These are phyloP conservation scores for Trifolium fragiferum DNA, from an alignment of 306 rosid species.

Conservation along the genomic window DNA sequence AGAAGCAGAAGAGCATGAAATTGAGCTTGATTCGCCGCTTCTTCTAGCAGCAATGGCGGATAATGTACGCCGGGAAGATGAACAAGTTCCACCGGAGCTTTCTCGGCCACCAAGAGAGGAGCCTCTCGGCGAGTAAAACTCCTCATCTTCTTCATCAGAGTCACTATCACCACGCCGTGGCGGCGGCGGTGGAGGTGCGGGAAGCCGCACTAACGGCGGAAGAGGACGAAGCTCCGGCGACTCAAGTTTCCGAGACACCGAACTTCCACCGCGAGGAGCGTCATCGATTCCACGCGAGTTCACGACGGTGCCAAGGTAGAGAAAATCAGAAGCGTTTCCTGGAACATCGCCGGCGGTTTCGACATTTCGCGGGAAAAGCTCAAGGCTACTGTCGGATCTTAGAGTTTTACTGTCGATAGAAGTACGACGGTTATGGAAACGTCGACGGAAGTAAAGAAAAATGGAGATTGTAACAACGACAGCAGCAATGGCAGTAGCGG, in stretches of 20 bases:
- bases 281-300: conserved; percentile 62
- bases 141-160: conserved; percentile 71
- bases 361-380: conserved; percentile 51
- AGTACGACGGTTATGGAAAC: conserved; percentile 43
- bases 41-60: conserved; percentile 38
- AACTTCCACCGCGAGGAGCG: background rate
- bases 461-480: conserved; percentile 35
- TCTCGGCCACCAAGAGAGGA: conserved; percentile 61
- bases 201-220: conserved; percentile 55
- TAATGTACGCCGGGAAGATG: conserved; percentile 62
- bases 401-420: conserved; percentile 56
- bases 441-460: conserved; percentile 59
- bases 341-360: conserved; percentile 33
- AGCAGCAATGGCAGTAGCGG: conserved; percentile 52
- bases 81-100: conserved; percentile 56
- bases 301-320: conserved; percentile 82
- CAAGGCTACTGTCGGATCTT: conserved; percentile 58
- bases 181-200: background rate
- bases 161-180: background rate
- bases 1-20: conserved; percentile 54
- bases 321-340: conserved; percentile 64
- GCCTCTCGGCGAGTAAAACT: conserved; percentile 88
- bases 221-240: conserved; percentile 74
- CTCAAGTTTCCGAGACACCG: conserved; percentile 52
- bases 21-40: conserved; percentile 43